These are phyloP conservation scores for Serendipita vermifera DNA, from an alignment of 768 basidiomycete genomes.

Conservation along the genomic window DNA sequence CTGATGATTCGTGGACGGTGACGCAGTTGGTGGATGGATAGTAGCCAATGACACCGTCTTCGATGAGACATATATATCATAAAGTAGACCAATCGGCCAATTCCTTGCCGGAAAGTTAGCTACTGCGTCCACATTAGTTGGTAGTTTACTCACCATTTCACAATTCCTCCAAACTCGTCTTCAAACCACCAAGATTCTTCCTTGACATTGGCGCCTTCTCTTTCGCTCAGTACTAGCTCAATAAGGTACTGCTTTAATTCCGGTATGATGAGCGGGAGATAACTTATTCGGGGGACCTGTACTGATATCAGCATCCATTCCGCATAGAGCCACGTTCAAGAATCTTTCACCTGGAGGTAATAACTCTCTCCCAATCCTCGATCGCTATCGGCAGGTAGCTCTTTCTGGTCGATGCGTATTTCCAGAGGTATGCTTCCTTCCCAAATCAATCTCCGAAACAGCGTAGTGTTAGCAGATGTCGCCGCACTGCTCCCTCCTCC, in stretches of 20 bases:
- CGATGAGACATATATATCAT: slow-evolving; percentile 56
- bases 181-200: slow-evolving; percentile 99
- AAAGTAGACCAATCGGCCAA: slow-evolving; percentile 92
- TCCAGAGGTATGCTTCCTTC: slow-evolving; percentile 83
- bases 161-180: slow-evolving; percentile 61
- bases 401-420: slow-evolving; percentile 77
- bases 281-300: slow-evolving; percentile 76
- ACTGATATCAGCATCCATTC: slow-evolving; percentile 17
- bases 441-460: slow-evolving; percentile 83
- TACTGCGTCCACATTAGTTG: not conserved
- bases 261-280: slow-evolving; percentile 81
- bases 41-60: slow-evolving; percentile 7
- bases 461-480: slow-evolving; percentile 52
- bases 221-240: slow-evolving; percentile 85
- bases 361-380: slow-evolving; percentile 72
- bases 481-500: slow-evolving; percentile 11
- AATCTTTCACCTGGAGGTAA: slow-evolving; percentile 42
- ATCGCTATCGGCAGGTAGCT: slow-evolving; percentile 82
- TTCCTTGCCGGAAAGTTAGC: slow-evolving; percentile 47
- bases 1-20: not conserved
- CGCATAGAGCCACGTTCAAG: not conserved
- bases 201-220: slow-evolving; percentile 52
- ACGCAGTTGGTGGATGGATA: slow-evolving; percentile 7
- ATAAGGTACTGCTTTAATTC: slow-evolving; percentile 80
- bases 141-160: slow-evolving; percentile 62